Evolutionary conservation across 2,329 filamentous ascomycete genomes (phyloP), one percentile per base, ranked within the genome.

Genomic region (Lachnellula arida): DNA sequence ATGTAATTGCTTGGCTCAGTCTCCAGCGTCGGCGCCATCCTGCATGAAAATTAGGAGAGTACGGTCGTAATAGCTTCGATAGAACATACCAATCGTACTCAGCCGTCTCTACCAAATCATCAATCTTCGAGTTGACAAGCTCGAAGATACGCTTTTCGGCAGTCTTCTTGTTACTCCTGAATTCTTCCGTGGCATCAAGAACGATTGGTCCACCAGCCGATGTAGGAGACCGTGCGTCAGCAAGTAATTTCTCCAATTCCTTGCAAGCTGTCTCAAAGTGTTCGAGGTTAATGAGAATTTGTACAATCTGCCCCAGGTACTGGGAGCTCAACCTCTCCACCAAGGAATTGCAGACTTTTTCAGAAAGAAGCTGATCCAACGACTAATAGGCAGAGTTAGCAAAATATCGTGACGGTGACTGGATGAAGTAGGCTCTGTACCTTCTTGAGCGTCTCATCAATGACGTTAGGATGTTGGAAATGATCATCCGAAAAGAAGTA

Each of bases 101-200:
- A 34, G 94, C 93, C 0, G 92, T 97, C 66, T 97, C 93, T 53
- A 99, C 89, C 11, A 99, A 81, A 70, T 99, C 94, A 68, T 97
- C 93, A 65, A 99, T 97, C 76, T 99, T 99, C 55, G 89, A 95
- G 74, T 99, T 97, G 60, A 99, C 94, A 0, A 99, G 81, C 73
- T 99, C 95, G 68, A 99, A 99, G 56, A 99, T 97, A 35, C 95
- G 88, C 74, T 97, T 96, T 70, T 97, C 93, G 0, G 94, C 94
- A 1, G 88, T 91, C 75, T 97, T 97, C 74, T 97, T 97, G 69
- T 96, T 92, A 66, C 81, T 86, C 42, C 85, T 81, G 72, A 99
- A 99, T 57, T 90, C 83, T 62, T 91, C 87, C 0, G 94, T 97
- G 0, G 95, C 94, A 25, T 81, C 81, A 5, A 97, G 78, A 4